phyloP scores from a whole-genome alignment of 257 asterid genomes.

The Nicotiana tabacum region DNA sequence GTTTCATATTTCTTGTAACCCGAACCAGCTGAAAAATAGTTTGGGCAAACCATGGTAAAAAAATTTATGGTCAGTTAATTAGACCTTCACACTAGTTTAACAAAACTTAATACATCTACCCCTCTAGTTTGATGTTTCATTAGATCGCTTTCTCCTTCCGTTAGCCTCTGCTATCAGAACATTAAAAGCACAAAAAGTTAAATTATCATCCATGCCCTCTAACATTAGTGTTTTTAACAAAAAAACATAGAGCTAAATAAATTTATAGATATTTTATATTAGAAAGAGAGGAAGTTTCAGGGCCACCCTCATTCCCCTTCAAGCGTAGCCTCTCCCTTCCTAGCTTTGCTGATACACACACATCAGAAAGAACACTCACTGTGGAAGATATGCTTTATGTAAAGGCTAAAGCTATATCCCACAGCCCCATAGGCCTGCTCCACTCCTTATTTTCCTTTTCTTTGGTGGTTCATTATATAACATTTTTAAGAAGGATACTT shows the following conservation, averaged over 20 bases:
- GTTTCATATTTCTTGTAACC: neutral
- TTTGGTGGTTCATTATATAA: neutral
- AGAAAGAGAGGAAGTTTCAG: neutral
- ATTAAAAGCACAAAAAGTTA: neutral
- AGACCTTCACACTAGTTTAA: neutral
- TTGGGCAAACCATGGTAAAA: neutral
- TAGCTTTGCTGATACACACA: neutral
- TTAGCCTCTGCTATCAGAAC: neutral
- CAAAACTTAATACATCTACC: neutral
- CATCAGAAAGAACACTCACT: neutral
- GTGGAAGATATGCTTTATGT: neutral
- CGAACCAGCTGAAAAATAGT: neutral
- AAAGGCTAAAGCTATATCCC: neutral
- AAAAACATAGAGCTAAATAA: neutral
- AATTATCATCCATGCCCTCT: neutral
- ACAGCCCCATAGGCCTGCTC: neutral
- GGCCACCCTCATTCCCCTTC: neutral
- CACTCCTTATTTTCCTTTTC: neutral
- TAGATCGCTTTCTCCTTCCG: neutral
- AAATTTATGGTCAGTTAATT: neutral
- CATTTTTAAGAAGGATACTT: neutral
- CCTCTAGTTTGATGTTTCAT: neutral
- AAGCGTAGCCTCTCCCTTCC: neutral
- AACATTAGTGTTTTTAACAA: neutral
- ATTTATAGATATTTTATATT: neutral